phyloP scores from a whole-genome alignment of 208 protist species.

The Leishmania braziliensis region DNA sequence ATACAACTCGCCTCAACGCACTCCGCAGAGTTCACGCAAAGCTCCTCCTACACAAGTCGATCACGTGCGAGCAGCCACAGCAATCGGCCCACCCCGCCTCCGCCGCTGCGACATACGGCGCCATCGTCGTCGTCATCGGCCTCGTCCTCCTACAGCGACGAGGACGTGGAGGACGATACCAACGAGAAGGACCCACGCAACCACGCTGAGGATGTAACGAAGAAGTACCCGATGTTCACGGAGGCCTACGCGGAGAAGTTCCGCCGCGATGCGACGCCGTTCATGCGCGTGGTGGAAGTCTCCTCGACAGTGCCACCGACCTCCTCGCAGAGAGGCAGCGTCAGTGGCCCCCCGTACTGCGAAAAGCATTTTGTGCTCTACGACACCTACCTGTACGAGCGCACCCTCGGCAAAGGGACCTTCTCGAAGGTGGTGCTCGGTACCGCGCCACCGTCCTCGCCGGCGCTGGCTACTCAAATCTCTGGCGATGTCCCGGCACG shows the following conservation, averaged over 20 bases:
- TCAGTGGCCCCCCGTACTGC: background rate
- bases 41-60: constrained; percentile 23
- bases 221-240: constrained; percentile 71
- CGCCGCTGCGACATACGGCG: constrained; percentile 18
- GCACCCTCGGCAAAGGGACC: constrained; percentile 76
- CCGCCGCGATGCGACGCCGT: constrained; percentile 46
- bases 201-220: constrained; percentile 39
- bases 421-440: constrained; percentile 84
- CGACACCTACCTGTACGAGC: constrained; percentile 57
- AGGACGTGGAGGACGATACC: constrained; percentile 31
- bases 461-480: constrained; percentile 15
- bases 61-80: constrained; percentile 39
- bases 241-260: constrained; percentile 54
- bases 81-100: constrained; percentile 16
- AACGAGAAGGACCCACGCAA: constrained; percentile 36
- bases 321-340: constrained; percentile 6
- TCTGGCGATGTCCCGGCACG: constrained; percentile 26
- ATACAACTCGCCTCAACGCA: constrained; percentile 9
- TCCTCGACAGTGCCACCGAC: background rate
- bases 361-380: constrained; percentile 62
- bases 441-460: constrained; percentile 17
- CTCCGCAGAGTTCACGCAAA: constrained; percentile 25
- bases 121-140: constrained; percentile 16
- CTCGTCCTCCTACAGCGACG: constrained; percentile 24
- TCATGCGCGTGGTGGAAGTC: constrained; percentile 42